These are phyloP conservation scores for Ophiostoma fasciatum DNA, from an alignment of 2,329 filamentous ascomycete species.

Conservation along the genomic window DNA sequence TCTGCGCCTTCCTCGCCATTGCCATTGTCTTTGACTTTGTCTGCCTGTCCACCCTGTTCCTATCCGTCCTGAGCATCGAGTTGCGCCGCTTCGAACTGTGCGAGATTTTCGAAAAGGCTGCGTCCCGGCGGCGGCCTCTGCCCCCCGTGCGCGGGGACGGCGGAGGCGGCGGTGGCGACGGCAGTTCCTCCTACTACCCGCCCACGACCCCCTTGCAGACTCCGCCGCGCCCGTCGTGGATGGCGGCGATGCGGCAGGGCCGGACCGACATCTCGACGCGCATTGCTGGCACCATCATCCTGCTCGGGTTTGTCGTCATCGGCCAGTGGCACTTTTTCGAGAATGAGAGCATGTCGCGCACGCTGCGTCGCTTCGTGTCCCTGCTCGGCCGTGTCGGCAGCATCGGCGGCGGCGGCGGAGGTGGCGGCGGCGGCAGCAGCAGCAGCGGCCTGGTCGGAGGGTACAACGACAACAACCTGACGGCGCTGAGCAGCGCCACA, in stretches of 20 bases:
- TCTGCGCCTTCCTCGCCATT: slow-evolving; percentile 62
- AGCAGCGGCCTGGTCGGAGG: neutral
- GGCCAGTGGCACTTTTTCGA: slow-evolving; percentile 70
- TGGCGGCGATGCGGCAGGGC: slow-evolving; percentile 47
- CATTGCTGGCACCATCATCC: slow-evolving; percentile 59
- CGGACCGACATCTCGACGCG: slow-evolving; percentile 54
- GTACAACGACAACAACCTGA: slow-evolving; percentile 14
- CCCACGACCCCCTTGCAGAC: slow-evolving; percentile 10
- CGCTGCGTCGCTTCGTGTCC: slow-evolving; percentile 20
- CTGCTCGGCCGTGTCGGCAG: too few species aligned
- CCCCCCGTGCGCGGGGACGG: neutral
- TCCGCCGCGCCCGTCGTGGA: slow-evolving; percentile 39
- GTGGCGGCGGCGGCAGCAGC: neutral
- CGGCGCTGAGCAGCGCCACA: slow-evolving; percentile 13
- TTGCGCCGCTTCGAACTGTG: slow-evolving; percentile 61
- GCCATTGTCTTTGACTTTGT: slow-evolving; percentile 65
- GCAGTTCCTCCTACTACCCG: neutral
- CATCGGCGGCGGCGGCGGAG: neutral
- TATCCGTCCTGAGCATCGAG: slow-evolving; percentile 66
- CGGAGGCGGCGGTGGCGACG: too few species aligned
- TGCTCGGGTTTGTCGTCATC: slow-evolving; percentile 56
- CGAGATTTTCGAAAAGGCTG: slow-evolving; percentile 50
- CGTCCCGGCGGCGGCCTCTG: slow-evolving; percentile 23
- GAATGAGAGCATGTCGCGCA: slow-evolving; percentile 30
- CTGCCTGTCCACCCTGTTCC: slow-evolving; percentile 66